Conservation (phyloP, 2,329 filamentous ascomycete species). For the Whalleya microplaca region DNA sequence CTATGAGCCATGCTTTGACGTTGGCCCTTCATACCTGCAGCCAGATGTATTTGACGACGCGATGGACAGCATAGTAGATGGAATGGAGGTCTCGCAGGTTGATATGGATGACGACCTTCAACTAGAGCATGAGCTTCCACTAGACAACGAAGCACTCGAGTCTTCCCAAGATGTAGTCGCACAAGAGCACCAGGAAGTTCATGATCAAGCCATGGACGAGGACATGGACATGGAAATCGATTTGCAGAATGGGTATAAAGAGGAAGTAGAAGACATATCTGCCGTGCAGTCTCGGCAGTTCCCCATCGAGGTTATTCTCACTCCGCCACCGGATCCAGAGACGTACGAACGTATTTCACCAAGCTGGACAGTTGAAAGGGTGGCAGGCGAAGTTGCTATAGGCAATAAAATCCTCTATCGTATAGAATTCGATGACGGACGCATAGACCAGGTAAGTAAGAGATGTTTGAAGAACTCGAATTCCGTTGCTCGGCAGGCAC, state of each 20-base stretch:
- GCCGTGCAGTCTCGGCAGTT: conserved; percentile 10
- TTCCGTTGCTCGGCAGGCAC: conserved; percentile 6
- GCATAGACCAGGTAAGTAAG: conserved; percentile 47
- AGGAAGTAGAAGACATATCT: neutral
- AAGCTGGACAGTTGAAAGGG: conserved; percentile 44
- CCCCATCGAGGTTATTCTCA: conserved; percentile 37
- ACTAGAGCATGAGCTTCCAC: neutral
- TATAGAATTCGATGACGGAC: conserved; percentile 43
- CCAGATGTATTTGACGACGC: neutral
- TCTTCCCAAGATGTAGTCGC: neutral
- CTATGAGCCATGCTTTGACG: neutral
- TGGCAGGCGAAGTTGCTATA: conserved; percentile 35
- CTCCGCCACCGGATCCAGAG: conserved; percentile 29
- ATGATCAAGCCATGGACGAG: neutral
- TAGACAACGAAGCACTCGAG: neutral
- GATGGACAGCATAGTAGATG: neutral
- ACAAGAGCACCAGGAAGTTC: neutral
- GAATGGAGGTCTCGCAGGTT: neutral
- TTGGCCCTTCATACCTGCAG: neutral
- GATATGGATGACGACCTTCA: too few species aligned
- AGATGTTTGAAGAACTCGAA: too few species aligned
- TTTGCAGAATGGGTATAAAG: neutral
- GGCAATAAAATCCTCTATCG: neutral
- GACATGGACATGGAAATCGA: conserved; percentile 1
- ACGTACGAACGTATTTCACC: conserved; percentile 31